These are phyloP conservation scores for Mangifera indica DNA, from an alignment of 345 rosid genomes.

Conservation along the genomic window DNA sequence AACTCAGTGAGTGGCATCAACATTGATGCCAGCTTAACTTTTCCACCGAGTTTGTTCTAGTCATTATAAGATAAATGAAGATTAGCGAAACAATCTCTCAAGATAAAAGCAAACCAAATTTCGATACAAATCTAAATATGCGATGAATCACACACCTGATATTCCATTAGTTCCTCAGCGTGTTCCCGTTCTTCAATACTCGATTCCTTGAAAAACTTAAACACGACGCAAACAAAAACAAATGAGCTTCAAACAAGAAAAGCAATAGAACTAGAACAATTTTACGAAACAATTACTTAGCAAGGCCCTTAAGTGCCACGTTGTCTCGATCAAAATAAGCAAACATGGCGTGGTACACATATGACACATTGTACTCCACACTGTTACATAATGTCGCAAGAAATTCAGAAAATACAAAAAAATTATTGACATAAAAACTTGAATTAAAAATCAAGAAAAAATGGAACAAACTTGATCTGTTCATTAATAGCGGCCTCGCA, in stretches of 20 bases:
- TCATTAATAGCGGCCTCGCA: conserved; percentile 82
- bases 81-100: not conserved
- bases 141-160: conserved; percentile 54
- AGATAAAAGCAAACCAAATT: not conserved
- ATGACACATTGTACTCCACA: conserved; percentile 91
- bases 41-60: conserved; percentile 92
- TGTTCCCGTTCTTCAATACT: conserved; percentile 92
- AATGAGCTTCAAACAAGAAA: conserved; percentile 6
- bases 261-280: not conserved
- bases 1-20: conserved; percentile 70
- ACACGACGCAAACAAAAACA: conserved; percentile 3
- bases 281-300: conserved; percentile 57
- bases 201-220: conserved; percentile 88
- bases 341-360: conserved; percentile 85
- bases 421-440: not conserved
- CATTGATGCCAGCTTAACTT: conserved; percentile 71
- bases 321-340: conserved; percentile 93
- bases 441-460: not conserved
- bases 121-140: not conserved
- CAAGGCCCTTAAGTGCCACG: conserved; percentile 83
- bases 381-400: conserved; percentile 31
- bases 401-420: not conserved
- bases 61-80: not conserved
- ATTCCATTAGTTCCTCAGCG: conserved; percentile 91
- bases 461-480: conserved; percentile 71